Evolutionary conservation across 805 yeast genomes (phyloP), one percentile per base, ranked within the genome.

Genomic region (Ogataea saltuana): DNA sequence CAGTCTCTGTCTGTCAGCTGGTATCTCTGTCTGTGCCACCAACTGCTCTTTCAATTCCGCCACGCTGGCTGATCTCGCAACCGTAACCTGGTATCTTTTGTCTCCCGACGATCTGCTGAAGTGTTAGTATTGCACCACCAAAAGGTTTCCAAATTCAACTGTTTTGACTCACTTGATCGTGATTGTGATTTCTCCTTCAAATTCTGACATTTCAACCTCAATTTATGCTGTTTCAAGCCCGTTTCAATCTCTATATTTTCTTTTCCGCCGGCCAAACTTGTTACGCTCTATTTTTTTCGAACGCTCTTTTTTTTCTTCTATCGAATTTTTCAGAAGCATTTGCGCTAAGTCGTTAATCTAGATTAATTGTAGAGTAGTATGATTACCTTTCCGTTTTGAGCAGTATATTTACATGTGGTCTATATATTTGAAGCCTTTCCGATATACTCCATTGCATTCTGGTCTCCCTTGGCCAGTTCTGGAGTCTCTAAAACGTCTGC

Each of bases 1-100:
- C 60, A 91, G 74, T 46, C 98, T 76, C 67, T 90, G 98, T 48
- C 84, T 78, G n/a, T 75, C 84, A 1, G 78, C 80, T 4, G 95
- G 83, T 33, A 89, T 72, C 17, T 78, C 83, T 5, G 89, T 67
- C 46, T 72, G 75, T 16, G 71, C 69, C 19, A 81, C 81, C 39
- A 91, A 72, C 51, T 70, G 70, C 27, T 73, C 74, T 65, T 91
- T 91, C 52, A 91, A 73, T 48, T 83, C 85, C 17, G 71, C 68
- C 25, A 91, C 80, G 2, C 90, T 80, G 33, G 72, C 61, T 12
- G 74, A 51, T 0, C 79, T 63, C 15, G 75, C 70, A 21, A 86
- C 74, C 4, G 72, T 60, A 39, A 89, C 74, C 37, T 82, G 80
- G 70, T 83, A 83, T 65, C 87, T 88, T 65, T 82, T 79, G 61